phyloP scores from a whole-genome alignment of 2,329 filamentous ascomycete genomes.

The Colletotrichum kahawae region DNA sequence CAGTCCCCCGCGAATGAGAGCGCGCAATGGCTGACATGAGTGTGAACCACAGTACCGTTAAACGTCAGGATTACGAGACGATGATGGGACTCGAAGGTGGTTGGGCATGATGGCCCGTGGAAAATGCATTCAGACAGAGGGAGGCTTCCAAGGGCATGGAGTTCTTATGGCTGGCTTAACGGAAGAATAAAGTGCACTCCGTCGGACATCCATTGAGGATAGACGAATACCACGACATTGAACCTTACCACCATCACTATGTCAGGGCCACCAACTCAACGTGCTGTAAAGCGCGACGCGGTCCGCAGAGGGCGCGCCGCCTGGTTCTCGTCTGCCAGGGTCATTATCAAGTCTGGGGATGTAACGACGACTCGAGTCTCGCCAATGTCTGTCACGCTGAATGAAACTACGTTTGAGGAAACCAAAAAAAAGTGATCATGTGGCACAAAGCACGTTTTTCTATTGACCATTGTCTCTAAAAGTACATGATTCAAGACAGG shows the following conservation, averaged over 20 bases:
- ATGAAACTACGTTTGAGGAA: background rate
- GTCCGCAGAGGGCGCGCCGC: background rate
- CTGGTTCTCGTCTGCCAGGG: background rate
- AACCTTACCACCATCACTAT: slow-evolving; percentile 25
- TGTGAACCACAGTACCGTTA: slow-evolving; percentile 39
- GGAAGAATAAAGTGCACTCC: slow-evolving; percentile 43
- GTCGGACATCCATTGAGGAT: slow-evolving; percentile 47
- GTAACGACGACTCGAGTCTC: slow-evolving; percentile 12
- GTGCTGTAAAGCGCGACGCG: background rate
- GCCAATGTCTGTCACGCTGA: background rate
- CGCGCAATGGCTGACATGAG: slow-evolving; percentile 23
- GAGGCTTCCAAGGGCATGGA: slow-evolving; percentile 47
- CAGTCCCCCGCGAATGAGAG: background rate
- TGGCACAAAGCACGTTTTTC: slow-evolving; percentile 12
- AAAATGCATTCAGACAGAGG: slow-evolving; percentile 44
- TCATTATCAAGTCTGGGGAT: slow-evolving; percentile 6
- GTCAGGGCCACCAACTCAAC: background rate
- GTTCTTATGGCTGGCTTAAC: slow-evolving; percentile 47
- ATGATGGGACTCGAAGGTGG: slow-evolving; percentile 19
- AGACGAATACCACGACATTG: slow-evolving; percentile 49
- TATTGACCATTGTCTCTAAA: slow-evolving; percentile 32
- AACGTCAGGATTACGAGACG: slow-evolving; percentile 26
- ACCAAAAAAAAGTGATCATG: background rate
- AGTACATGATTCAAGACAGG: slow-evolving; percentile 41
- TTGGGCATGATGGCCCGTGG: slow-evolving; percentile 34